Conservation (phyloP, 805 yeast genomes). For the Yarrowia bubula region DNA sequence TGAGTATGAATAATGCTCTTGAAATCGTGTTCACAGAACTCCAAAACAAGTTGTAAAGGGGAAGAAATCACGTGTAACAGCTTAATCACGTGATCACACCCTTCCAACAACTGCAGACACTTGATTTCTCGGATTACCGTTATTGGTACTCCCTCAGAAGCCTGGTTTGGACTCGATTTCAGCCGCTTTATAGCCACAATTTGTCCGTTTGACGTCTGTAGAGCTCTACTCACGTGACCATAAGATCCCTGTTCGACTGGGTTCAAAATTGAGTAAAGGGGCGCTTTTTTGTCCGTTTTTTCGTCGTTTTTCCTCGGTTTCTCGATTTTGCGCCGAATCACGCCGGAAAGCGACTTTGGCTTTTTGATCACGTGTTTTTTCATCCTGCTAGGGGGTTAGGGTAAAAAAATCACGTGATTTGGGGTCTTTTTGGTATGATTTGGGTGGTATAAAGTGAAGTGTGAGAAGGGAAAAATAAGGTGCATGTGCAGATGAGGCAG, state of each 20-base stretch:
- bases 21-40: constrained; percentile 39
- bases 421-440: background rate
- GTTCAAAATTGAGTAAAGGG: no score
- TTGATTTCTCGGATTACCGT: constrained; percentile 6
- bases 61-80: constrained; percentile 51
- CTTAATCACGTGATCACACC: constrained; percentile 39
- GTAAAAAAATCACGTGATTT: background rate
- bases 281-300: no score
- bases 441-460: background rate
- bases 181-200: constrained; percentile 40
- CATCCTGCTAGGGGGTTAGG: background rate
- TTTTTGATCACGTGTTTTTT: constrained; percentile 16
- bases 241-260: constrained; percentile 43
- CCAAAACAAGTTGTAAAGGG: constrained; percentile 36
- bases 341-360: background rate
- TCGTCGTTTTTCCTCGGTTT: background rate
- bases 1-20: constrained; percentile 47
- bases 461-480: background rate
- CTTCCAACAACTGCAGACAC: constrained; percentile 7
- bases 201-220: constrained; percentile 44
- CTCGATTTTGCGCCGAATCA: background rate
- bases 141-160: background rate
- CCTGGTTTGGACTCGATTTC: background rate
- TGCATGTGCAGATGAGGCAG: no score
- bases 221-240: constrained; percentile 61